Evolutionary conservation across 352 stramenopile species (phyloP).

Genomic region (Globisporangium echinulatum): DNA sequence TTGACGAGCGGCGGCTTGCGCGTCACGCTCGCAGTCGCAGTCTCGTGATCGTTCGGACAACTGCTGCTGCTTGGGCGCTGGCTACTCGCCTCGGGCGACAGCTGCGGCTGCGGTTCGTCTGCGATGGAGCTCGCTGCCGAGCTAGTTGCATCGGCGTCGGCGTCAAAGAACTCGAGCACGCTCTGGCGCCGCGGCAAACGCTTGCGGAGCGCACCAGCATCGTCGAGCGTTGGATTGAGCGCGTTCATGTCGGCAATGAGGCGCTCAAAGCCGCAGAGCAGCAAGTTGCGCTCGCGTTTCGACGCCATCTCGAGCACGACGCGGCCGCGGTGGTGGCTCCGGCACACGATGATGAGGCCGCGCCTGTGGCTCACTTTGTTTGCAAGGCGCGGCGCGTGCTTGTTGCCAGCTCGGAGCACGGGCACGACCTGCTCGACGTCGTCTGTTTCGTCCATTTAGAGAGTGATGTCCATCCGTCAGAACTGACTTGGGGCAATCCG

Average conservation of each 20-base stretch:
- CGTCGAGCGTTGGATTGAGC: slow-evolving; percentile 35
- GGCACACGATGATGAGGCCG: slow-evolving; percentile 59
- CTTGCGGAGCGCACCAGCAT: slow-evolving; percentile 36
- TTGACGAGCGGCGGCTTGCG: slow-evolving; percentile 2
- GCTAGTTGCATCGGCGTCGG: slow-evolving; percentile 5
- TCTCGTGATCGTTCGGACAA: background rate
- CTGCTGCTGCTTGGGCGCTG: background rate
- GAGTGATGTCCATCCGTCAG: no score
- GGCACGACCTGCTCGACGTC: slow-evolving; percentile 54
- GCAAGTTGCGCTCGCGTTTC: slow-evolving; percentile 51
- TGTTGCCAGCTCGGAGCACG: slow-evolving; percentile 45
- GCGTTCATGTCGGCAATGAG: slow-evolving; percentile 44
- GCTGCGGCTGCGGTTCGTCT: no score
- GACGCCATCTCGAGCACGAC: slow-evolving; percentile 54
- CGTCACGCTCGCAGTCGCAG: no score
- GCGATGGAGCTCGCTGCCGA: background rate
- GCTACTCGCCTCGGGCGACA: background rate
- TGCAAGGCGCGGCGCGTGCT: slow-evolving; percentile 32
- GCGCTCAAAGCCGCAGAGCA: slow-evolving; percentile 49
- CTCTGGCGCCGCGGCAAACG: slow-evolving; percentile 37
- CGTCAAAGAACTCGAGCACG: slow-evolving; percentile 46
- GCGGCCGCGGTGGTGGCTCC: slow-evolving; percentile 53
- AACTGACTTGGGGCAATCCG: no score
- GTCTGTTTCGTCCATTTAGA: slow-evolving; percentile 21
- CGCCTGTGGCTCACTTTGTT: slow-evolving; percentile 62